Base-by-base conservation (phyloP, 495 filamentous ascomycete species). In the Recurvomyces mirabilis region DNA sequence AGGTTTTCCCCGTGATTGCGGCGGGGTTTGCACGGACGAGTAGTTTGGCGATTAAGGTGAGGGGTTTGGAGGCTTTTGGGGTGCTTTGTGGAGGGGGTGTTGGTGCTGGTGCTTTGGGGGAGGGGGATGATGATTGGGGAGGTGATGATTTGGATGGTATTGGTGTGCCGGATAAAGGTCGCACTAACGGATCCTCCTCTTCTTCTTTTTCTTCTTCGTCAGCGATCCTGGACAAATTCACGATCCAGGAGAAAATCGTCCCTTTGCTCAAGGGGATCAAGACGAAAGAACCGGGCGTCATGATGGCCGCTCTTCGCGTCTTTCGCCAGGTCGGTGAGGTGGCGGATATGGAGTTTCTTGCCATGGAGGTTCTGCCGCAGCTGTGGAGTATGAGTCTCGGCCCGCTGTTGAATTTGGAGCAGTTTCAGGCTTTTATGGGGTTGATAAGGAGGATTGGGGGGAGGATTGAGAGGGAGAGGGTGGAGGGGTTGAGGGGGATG, bases 271-370 rank as follows among this genome's bases (percentile, higher is more conserved):
- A 84, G 56, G 86, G 68, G 1, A 96, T 98, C 61, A 96, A 96
- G 60, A 98, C 91, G 0, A 95, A 93, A 55, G 91, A 98, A 55
- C 91, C 91, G 0, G 88, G 85, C 1, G 91, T 98, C 2, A 94
- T 94, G 82, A 89, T 95, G 75, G 87, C 91, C 1, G 84, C 87
- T 0, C 70, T 95, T 15, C 74, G 77, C 20, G 87, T 95, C 10
- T 78, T 96, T 51, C 73, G 70, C 22, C 78, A 93, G 42, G 78
- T 96, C 38, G 87, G 91, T 5, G 72, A 68, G 18, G 68, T 85
- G 20, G 87, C 82, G 4, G 91, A 96, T 55, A 70, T 81, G 3
- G 91, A 96, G n/a, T 95, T 93, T 54, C 73, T 95, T 22, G 91
- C 93, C 2, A 73, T 91, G 67, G 89, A 96, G 41, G 75, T 93